Evolutionary conservation across 768 basidiomycete genomes (phyloP).

Genomic region (Lepiota venenata): DNA sequence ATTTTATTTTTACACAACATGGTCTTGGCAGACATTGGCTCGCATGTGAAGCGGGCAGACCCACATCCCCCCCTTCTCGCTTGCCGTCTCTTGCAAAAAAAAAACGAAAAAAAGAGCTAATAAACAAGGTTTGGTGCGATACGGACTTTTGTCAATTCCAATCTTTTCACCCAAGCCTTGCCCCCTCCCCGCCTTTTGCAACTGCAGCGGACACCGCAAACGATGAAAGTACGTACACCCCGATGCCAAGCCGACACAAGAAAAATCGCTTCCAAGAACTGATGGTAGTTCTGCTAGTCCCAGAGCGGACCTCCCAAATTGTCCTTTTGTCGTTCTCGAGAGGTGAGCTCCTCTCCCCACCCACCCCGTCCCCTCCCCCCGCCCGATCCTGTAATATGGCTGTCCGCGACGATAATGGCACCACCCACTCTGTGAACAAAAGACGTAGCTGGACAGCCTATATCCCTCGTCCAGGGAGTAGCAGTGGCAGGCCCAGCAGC

Average conservation of each 20-base stretch:
- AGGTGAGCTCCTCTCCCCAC: constrained; percentile 12
- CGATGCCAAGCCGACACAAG: constrained; percentile 20
- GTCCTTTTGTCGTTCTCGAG: constrained; percentile 17
- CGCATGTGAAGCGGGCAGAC: too few species aligned
- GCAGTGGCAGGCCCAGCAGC: constrained; percentile 17
- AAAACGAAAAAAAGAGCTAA: too few species aligned
- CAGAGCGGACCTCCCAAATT: not conserved
- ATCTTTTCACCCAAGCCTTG: too few species aligned
- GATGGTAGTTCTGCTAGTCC: not conserved
- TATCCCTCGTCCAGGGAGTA: constrained; percentile 31
- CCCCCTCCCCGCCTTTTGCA: too few species aligned
- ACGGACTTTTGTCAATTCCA: too few species aligned
- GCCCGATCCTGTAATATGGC: constrained; percentile 14
- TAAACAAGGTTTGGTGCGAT: too few species aligned
- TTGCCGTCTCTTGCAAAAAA: too few species aligned
- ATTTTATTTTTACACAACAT: not conserved
- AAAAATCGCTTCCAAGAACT: constrained; percentile 1
- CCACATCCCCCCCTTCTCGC: too few species aligned
- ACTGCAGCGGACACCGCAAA: not conserved
- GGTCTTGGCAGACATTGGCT: too few species aligned
- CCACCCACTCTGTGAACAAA: constrained; percentile 15
- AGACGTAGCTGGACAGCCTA: constrained; percentile 35
- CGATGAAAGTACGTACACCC: constrained; percentile 22
- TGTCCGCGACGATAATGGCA: constrained; percentile 14
- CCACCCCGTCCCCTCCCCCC: constrained; percentile 10